A percentile compares a stretch with the other conserved stretches of the same genome.
These are phyloP conservation scores for Blastobotrys malaysiensis DNA, from an alignment of 1,139 yeast species.

Conservation along the genomic window DNA sequence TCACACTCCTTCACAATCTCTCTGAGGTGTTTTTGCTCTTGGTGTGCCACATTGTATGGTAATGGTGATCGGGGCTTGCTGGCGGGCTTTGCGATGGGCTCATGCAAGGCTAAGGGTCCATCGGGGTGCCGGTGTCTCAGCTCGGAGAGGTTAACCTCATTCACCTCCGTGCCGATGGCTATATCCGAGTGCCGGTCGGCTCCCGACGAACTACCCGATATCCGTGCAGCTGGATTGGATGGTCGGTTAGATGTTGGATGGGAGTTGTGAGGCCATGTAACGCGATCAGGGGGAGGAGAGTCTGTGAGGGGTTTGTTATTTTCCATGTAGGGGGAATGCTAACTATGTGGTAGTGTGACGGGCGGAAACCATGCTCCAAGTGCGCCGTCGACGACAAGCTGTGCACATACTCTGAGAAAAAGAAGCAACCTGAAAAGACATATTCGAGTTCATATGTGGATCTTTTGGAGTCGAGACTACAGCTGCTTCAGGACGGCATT, in stretches of 20 bases:
- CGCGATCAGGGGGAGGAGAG: neutral
- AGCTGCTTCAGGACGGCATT: conserved; percentile 53
- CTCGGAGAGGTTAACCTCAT: neutral
- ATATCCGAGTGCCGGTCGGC: neutral
- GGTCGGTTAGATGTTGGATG: neutral
- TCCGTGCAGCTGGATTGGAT: neutral
- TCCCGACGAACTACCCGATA: neutral
- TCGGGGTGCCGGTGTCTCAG: neutral
- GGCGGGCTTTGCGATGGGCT: neutral
- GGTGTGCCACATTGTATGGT: no score
- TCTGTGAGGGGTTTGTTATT: neutral
- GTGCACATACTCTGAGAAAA: conserved; percentile 69
- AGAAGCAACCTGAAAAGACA: conserved; percentile 53
- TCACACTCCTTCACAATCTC: neutral
- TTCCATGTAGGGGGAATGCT: neutral
- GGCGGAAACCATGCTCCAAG: conserved; percentile 67
- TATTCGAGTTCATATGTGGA: conserved; percentile 68
- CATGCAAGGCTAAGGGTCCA: neutral
- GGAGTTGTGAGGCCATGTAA: neutral
- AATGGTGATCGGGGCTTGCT: neutral
- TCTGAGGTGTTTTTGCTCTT: neutral
- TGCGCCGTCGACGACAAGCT: conserved; percentile 67
- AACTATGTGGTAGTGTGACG: conserved; percentile 49
- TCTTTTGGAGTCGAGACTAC: conserved; percentile 60
- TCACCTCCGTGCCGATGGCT: neutral